phyloP scores from a whole-genome alignment of 495 filamentous ascomycete species.

The Recurvomyces mirabilis region DNA sequence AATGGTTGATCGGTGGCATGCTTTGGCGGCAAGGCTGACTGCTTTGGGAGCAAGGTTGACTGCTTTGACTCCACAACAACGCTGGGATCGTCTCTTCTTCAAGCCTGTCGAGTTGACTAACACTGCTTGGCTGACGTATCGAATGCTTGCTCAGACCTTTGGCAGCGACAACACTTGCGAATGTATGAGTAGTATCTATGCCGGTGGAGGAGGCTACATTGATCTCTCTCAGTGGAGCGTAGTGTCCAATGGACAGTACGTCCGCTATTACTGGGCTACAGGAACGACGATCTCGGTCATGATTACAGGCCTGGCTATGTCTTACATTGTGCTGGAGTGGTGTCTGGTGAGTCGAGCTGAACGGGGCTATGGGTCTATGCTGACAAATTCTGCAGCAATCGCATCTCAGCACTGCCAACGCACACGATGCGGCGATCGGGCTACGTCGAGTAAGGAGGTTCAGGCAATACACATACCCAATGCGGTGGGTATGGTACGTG shows the following conservation, averaged over 20 bases:
- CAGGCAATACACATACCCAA: conserved; percentile 1
- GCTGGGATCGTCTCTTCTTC: conserved; percentile 22
- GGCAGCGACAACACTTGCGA: conserved; percentile 28
- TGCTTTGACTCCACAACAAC: conserved; percentile 11
- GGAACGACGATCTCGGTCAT: conserved; percentile 25
- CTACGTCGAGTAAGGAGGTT: conserved; percentile 6
- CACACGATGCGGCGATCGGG: conserved; percentile 1
- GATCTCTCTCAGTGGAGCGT: background rate
- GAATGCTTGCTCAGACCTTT: conserved; percentile 29
- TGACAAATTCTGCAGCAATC: too few species aligned
- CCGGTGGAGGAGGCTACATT: conserved; percentile 22
- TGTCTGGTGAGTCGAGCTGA: conserved; percentile 15
- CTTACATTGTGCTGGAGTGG: conserved; percentile 30
- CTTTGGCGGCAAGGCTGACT: too few species aligned
- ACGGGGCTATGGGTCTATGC: too few species aligned
- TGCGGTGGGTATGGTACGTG: background rate
- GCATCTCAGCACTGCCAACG: conserved; percentile 23
- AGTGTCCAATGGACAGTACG: conserved; percentile 14
- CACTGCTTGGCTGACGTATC: conserved; percentile 28
- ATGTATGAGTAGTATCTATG: conserved; percentile 25
- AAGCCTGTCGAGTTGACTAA: conserved; percentile 22
- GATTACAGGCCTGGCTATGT: conserved; percentile 27
- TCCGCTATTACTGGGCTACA: conserved; percentile 27
- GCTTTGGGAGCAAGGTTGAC: too few species aligned
- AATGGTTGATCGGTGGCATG: too few species aligned